These are phyloP conservation scores for Amorphotheca resinae DNA, from an alignment of 495 filamentous ascomycete genomes.

Conservation along the genomic window DNA sequence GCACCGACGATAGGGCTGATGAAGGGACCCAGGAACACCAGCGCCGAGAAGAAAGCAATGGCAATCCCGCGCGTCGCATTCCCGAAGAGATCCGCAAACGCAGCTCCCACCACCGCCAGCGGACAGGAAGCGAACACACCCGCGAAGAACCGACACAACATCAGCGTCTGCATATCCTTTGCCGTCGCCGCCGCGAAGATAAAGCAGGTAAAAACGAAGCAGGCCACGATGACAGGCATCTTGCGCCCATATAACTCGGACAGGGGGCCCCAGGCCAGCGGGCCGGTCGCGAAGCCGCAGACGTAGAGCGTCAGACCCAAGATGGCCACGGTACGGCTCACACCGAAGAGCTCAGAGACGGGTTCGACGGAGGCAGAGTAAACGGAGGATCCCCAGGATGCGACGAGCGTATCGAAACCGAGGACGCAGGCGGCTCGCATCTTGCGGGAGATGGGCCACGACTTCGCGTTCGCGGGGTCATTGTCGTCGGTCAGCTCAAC, in stretches of 20 bases:
- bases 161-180: conserved; percentile 59
- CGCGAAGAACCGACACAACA: conserved; percentile 59
- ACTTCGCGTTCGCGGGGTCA: conserved; percentile 49
- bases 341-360: conserved; percentile 6
- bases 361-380: conserved; percentile 6
- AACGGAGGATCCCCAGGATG: neutral
- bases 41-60: conserved; percentile 64
- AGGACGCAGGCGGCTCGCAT: conserved; percentile 38
- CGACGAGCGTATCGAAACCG: conserved; percentile 41
- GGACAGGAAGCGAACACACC: conserved; percentile 59
- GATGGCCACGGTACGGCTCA: conserved; percentile 27
- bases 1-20: conserved; percentile 61
- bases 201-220: conserved; percentile 54
- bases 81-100: conserved; percentile 52
- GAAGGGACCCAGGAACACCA: conserved; percentile 57
- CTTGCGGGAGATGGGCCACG: conserved; percentile 54
- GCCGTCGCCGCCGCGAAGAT: conserved; percentile 49
- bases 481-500: conserved; percentile 17
- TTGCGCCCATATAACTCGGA: conserved; percentile 54
- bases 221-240: conserved; percentile 44
- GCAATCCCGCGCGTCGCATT: conserved; percentile 64
- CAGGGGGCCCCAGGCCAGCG: conserved; percentile 63
- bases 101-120: conserved; percentile 59
- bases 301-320: conserved; percentile 49
- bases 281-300: conserved; percentile 60